Percentiles rank a stretch among this genome's conserved stretches.
These are phyloP conservation scores for Hansenula sp. DNA, from an alignment of 1,139 yeast genomes.

Conservation along the genomic window DNA sequence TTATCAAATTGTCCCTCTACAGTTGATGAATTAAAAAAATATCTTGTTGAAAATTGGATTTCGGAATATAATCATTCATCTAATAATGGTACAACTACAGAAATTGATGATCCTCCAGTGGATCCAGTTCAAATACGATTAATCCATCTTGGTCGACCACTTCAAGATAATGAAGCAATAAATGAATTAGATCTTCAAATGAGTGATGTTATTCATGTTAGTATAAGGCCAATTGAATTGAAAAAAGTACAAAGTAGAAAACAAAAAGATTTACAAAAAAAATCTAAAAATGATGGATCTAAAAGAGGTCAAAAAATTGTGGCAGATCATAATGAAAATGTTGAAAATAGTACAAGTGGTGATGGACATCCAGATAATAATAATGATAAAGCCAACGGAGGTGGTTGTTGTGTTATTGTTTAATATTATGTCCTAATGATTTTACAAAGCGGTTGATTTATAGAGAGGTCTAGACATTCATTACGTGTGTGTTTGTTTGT, in stretches of 20 bases:
- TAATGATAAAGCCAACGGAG: not conserved
- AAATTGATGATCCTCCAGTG: too few relatives aligned
- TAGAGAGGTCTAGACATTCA: too few relatives aligned
- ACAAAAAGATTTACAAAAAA: not conserved
- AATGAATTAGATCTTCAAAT: conserved; percentile 7
- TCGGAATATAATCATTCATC: too few relatives aligned
- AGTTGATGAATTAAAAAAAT: not conserved
- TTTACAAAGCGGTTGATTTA: too few relatives aligned
- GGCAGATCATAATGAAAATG: too few relatives aligned
- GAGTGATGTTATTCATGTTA: conserved; percentile 17
- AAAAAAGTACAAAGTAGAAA: not conserved
- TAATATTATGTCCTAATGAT: too few relatives aligned
- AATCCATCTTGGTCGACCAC: conserved; percentile 17
- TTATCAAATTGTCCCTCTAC: not conserved
- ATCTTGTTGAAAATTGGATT: not conserved
- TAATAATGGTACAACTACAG: too few relatives aligned
- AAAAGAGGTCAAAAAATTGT: conserved; percentile 1
- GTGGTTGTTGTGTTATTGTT: conserved; percentile 10
- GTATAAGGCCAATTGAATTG: conserved; percentile 8
- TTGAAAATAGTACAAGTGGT: not conserved
- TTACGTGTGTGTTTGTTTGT: not conserved
- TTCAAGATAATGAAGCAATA: conserved; percentile 1
- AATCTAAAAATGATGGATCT: not conserved
- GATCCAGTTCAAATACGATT: conserved; percentile 12
- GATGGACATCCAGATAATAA: too few relatives aligned